Percentiles rank a stretch among this genome's conserved stretches.
Conservation (phyloP, 768 basidiomycete genomes). For the Amanita phalloides region DNA sequence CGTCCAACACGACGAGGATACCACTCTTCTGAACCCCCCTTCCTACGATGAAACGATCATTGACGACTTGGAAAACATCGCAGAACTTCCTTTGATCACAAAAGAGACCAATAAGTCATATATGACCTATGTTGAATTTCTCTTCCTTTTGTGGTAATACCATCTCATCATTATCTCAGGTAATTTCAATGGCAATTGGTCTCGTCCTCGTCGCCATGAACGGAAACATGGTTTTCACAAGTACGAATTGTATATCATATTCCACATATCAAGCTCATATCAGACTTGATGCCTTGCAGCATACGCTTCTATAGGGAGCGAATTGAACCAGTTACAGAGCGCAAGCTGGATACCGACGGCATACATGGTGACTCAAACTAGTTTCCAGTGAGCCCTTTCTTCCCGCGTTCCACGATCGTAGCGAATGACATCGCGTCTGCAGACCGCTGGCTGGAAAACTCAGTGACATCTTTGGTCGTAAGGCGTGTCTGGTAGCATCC, state of each 20-base stretch:
- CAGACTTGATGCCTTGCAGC: slow-evolving; percentile 17
- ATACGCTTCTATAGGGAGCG: slow-evolving; percentile 46
- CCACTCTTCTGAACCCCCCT: not conserved
- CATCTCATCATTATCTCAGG: slow-evolving; percentile 12
- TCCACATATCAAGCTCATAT: not conserved
- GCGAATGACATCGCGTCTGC: not conserved
- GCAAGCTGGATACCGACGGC: slow-evolving; percentile 61
- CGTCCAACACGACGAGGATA: not conserved
- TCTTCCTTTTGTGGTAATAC: slow-evolving; percentile 1
- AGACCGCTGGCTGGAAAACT: slow-evolving; percentile 58
- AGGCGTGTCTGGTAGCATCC: slow-evolving; percentile 43
- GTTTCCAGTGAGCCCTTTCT: slow-evolving; percentile 40
- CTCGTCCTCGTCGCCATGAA: slow-evolving; percentile 42
- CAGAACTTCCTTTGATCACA: not conserved
- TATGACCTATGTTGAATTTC: not conserved
- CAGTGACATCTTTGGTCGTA: slow-evolving; percentile 57
- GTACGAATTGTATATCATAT: slow-evolving; percentile 12
- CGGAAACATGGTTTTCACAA: slow-evolving; percentile 38
- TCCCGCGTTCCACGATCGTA: too few species aligned
- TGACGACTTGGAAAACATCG: not conserved
- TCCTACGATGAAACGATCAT: not conserved
- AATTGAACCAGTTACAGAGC: slow-evolving; percentile 50
- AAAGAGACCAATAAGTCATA: not conserved
- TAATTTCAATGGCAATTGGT: slow-evolving; percentile 38
- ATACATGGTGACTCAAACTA: slow-evolving; percentile 50